Evolutionary conservation across 2,329 filamentous ascomycete species (phyloP).

Genomic region (Geosmithia putterillii): DNA sequence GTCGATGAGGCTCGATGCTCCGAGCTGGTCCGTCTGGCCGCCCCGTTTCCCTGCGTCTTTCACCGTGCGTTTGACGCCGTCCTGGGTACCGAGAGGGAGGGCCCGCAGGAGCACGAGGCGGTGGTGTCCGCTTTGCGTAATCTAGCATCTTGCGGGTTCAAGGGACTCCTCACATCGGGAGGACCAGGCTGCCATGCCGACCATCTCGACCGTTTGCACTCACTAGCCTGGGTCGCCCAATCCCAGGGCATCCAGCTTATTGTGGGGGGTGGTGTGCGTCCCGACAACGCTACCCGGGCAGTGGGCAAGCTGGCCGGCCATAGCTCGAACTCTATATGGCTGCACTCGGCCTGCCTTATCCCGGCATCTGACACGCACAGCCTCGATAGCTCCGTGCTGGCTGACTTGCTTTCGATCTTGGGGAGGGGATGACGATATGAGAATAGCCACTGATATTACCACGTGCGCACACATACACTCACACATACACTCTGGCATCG

Average conservation of each 20-base stretch:
- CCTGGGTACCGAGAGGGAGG: constrained; percentile 10
- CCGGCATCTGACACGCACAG: neutral
- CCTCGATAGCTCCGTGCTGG: neutral
- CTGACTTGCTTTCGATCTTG: neutral
- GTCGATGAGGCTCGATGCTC: constrained; percentile 28
- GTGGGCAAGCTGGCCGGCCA: constrained; percentile 12
- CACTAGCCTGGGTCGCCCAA: constrained; percentile 5
- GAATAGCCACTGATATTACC: neutral
- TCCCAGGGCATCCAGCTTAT: constrained; percentile 26
- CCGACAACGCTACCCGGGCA: constrained; percentile 20
- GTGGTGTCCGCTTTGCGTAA: constrained; percentile 12
- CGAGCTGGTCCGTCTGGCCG: constrained; percentile 26
- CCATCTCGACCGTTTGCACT: constrained; percentile 25
- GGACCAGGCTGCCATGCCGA: constrained; percentile 22
- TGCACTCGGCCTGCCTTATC: constrained; percentile 34
- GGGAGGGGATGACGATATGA: neutral
- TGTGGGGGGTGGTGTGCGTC: constrained; percentile 38
- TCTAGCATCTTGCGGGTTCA: constrained; percentile 31
- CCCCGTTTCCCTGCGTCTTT: constrained; percentile 34
- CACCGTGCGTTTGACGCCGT: constrained; percentile 44
- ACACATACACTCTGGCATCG: neutral
- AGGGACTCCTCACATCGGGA: constrained; percentile 39
- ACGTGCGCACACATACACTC: too few relatives aligned
- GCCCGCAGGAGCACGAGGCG: constrained; percentile 2
- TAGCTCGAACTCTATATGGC: constrained; percentile 17